Evolutionary conservation across 2,329 filamentous ascomycete species (phyloP).

Genomic region (Pseudogymnoascus sp.): DNA sequence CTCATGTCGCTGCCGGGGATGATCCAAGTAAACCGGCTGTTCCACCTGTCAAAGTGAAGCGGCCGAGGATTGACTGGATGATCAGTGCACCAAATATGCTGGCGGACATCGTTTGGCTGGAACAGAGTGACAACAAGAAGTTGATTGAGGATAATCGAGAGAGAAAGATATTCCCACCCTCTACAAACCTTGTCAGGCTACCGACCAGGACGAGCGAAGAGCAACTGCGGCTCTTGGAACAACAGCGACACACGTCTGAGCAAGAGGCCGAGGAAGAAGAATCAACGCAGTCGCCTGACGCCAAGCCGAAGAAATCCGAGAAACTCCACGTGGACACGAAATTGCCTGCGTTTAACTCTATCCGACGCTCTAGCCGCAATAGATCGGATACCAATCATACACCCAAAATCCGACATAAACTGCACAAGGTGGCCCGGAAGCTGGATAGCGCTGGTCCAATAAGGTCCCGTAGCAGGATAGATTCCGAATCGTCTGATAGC

Average conservation of each 20-base stretch:
- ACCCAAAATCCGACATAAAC: not conserved
- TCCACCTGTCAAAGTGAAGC: slow-evolving; percentile 48
- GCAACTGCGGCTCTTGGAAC: not conserved
- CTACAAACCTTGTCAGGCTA: slow-evolving; percentile 15
- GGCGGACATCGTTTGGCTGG: slow-evolving; percentile 85
- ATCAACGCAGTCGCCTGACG: slow-evolving; percentile 10
- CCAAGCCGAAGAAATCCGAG: slow-evolving; percentile 12
- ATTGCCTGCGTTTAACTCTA: slow-evolving; percentile 26
- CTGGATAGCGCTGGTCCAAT: slow-evolving; percentile 22
- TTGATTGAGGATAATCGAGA: slow-evolving; percentile 75
- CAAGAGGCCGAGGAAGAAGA: not conserved
- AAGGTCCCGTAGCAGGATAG: slow-evolving; percentile 42
- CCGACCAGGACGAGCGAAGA: not conserved
- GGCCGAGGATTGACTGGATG: slow-evolving; percentile 76
- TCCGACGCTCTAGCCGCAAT: slow-evolving; percentile 16
- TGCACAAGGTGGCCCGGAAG: not conserved
- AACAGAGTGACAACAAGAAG: slow-evolving; percentile 70
- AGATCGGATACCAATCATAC: not conserved
- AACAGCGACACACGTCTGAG: not conserved
- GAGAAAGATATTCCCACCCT: slow-evolving; percentile 57
- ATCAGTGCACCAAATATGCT: slow-evolving; percentile 77
- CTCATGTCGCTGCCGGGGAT: slow-evolving; percentile 17
- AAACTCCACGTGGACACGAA: slow-evolving; percentile 24
- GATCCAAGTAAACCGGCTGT: slow-evolving; percentile 13
- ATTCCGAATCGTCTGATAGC: slow-evolving; percentile 53